Evolutionary conservation across 352 stramenopile genomes (phyloP).

Genomic region (Phytophthora pseudosyringae): DNA sequence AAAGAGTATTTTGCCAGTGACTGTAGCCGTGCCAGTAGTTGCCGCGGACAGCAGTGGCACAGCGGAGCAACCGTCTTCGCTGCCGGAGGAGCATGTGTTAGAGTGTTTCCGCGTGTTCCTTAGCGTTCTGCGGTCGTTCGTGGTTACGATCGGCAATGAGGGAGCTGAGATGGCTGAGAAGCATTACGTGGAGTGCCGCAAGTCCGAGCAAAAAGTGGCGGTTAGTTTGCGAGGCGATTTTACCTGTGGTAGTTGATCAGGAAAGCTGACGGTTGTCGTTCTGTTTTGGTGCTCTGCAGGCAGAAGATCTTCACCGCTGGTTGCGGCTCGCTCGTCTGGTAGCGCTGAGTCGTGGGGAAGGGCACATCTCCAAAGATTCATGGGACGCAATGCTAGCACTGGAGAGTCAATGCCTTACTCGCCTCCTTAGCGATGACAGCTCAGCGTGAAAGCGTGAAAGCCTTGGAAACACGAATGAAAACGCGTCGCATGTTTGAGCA

Average conservation of each 20-base stretch:
- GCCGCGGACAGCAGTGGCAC: not conserved
- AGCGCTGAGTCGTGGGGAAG: constrained; percentile 68
- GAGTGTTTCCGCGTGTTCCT: constrained; percentile 78
- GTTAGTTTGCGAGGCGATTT: constrained; percentile 38
- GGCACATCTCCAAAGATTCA: constrained; percentile 43
- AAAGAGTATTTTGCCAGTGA: constrained; percentile 78
- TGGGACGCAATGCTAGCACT: constrained; percentile 74
- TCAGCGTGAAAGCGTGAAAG: constrained; percentile 26
- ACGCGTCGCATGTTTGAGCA: constrained; percentile 15
- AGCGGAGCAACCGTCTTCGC: not conserved
- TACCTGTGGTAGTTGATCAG: not conserved
- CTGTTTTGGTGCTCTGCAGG: constrained; percentile 36
- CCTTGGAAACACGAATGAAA: constrained; percentile 15
- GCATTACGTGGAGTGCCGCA: constrained; percentile 77
- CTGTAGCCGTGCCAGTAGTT: constrained; percentile 52
- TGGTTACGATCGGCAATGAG: constrained; percentile 73
- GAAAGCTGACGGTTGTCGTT: not conserved
- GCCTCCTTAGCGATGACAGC: constrained; percentile 20
- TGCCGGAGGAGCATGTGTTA: constrained; percentile 40
- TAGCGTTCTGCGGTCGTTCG: constrained; percentile 56
- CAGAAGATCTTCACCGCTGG: constrained; percentile 83
- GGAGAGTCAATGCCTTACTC: constrained; percentile 52
- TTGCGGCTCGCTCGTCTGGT: constrained; percentile 74
- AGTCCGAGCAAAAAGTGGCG: constrained; percentile 72
- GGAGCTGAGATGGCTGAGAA: constrained; percentile 80